phyloP scores from a whole-genome alignment of 2,329 filamentous ascomycete species.

The Ophiostoma sp. region DNA sequence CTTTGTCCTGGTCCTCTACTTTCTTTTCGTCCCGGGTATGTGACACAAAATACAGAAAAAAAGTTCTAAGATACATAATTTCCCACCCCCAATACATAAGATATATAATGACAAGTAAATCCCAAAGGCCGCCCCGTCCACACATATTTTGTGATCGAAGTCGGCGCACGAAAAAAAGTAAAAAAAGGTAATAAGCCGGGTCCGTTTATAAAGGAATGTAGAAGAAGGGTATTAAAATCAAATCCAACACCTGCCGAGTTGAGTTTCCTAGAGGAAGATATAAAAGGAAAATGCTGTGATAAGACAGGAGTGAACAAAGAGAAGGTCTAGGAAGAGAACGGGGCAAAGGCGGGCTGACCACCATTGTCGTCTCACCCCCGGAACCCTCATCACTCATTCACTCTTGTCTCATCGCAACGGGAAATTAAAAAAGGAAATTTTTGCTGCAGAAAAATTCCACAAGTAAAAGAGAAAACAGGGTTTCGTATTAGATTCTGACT shows the following conservation, averaged over 20 bases:
- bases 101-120: background rate
- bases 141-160: background rate
- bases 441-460: constrained; percentile 23
- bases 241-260: constrained; percentile 12
- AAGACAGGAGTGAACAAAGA: background rate
- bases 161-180: background rate
- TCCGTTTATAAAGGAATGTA: constrained; percentile 24
- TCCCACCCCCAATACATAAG: constrained; percentile 7
- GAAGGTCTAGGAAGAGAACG: background rate
- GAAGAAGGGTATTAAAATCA: constrained; percentile 25
- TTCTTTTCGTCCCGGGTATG: constrained; percentile 19
- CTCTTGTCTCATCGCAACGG: background rate
- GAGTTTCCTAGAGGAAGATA: constrained; percentile 15
- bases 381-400: background rate
- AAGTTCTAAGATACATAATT: constrained; percentile 18
- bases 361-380: background rate
- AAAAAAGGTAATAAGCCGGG: constrained; percentile 18
- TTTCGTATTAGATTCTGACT: constrained; percentile 18
- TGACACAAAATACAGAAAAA: constrained; percentile 1
- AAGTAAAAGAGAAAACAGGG: background rate
- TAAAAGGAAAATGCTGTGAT: background rate
- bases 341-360: background rate
- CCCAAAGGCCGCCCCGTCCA: background rate
- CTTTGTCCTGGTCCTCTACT: background rate
- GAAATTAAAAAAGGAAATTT: constrained; percentile 15